Evolutionary conservation across 1,284 basidiomycete genomes (phyloP), one percentile per base, ranked within the genome.

Genomic region (Melampsora larici-populina): DNA sequence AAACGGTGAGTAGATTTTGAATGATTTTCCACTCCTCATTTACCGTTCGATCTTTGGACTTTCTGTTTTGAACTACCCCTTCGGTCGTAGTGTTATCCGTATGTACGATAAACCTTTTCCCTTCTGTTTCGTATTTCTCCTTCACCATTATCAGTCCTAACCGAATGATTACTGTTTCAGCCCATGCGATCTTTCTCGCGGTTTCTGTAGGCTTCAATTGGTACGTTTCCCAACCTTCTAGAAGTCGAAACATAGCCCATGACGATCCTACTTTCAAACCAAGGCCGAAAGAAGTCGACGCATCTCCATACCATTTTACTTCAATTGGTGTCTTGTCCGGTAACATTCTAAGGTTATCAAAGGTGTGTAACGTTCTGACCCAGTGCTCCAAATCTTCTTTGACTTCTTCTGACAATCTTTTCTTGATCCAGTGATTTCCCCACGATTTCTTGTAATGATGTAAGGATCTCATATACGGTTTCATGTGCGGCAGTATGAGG

Each of bases 81-180:
- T n/a, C n/a, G n/a, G n/a, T n/a, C n/a, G n/a, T n/a, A n/a, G n/a
- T n/a, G n/a, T n/a, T n/a, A n/a, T n/a, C n/a, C n/a, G n/a, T n/a
- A n/a, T n/a, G n/a, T n/a, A n/a, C n/a, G n/a, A n/a, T n/a, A n/a
- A n/a, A n/a, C n/a, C n/a, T n/a, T n/a, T n/a, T n/a, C n/a, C n/a
- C 58, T 11, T 55, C 55, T 13, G 17, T 36, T 9, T 36, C 7
- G 24, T 55, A 29, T 33, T 58, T 40, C n/a, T 46, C 36, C 58
- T 71, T 71, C 24, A 71, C 17, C 69, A 71, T 71, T 1, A 71
- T 21, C 4, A 55, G 3, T 24, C 51, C 51, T 55, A 55, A 13
- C 15, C 68, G 0, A 15, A 70, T 55, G 11, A 46, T 46, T 49
- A 70, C 68, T 49, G 48, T 70, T 31, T 70, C 46, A 9, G 49